Base-by-base conservation (phyloP, 176 grass and related monocot species). In the Oryza glaberrima region DNA sequence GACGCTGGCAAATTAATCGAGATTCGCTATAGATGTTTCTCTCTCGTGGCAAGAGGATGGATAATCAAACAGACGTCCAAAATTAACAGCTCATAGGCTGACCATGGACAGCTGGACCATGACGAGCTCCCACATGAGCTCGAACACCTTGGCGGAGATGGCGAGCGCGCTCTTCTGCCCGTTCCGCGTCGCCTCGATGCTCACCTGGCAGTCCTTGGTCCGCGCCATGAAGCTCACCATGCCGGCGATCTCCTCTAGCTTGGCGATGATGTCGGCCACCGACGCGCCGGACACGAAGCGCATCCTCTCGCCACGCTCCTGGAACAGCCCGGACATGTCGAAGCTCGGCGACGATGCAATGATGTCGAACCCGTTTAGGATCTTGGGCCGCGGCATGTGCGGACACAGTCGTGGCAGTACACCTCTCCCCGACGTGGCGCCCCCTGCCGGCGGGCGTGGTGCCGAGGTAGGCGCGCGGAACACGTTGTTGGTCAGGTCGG, bases 351-450 rank as follows among this genome's bases (percentile, higher is more conserved):
- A 94, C 43, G 90, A 91, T 30, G 86, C 83, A 71, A 94, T 89
- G 25, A 94, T 88, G 76, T 94, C 92, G 41, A 94, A 94, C 14
- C 89, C 92, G 75, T 91, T 94, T 26, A 94, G 64, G 69, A 89
- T 94, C 45, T 87, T 81, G 43, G 41, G 64, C 65, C 83, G 85
- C 15, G 54, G 81, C 11, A 94, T 63, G 38, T 83, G 83, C 20
- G 65, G 46, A 28, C 28, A 28, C 28, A 28, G 28, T 28, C 28
- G 28, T 28, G 28, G 28, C 28, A 28, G 28, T 28, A 28, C 28
- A 1, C 28, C 28, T 28, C 28, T 28, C 28, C 28, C 28, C 28
- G 28, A 28, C 28, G 28, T 28, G 28, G 28, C 28, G 28, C 1
- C 28, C 28, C 28, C 28, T 25, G 25, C 25, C 25, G 25, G 25